Percentiles rank a stretch among this genome's conserved stretches.
Evolutionary conservation across 176 grass and related monocot genomes (phyloP).

Genomic region (Puya raimondii): DNA sequence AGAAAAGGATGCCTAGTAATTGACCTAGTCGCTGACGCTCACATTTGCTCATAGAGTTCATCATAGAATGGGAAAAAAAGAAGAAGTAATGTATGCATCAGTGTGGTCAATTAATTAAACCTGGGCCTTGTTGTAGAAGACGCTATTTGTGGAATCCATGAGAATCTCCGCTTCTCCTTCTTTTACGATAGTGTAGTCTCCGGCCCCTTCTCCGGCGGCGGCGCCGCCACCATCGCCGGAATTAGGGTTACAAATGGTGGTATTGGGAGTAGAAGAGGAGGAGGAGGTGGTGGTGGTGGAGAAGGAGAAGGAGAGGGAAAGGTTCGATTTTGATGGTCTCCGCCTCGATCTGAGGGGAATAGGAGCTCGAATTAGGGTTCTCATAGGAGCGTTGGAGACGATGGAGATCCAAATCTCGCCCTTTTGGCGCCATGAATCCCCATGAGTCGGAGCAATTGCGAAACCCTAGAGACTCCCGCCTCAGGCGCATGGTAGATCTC

Average conservation of each 20-base stretch:
- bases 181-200: constrained; percentile 8
- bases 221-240: no score
- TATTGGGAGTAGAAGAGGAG: no score
- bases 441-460: no score
- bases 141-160: constrained; percentile 21
- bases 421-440: not conserved
- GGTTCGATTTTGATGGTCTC: not conserved
- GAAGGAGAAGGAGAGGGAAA: constrained; percentile 8
- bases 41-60: no score
- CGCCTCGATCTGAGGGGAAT: constrained; percentile 12
- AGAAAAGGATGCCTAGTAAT: no score
- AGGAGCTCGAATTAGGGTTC: constrained; percentile 4
- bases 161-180: constrained; percentile 50
- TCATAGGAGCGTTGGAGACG: constrained; percentile 7
- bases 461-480: not conserved
- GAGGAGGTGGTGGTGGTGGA: constrained; percentile 5
- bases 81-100: no score
- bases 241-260: no score
- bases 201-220: not conserved
- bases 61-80: no score
- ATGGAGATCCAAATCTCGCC: not conserved
- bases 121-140: constrained; percentile 51
- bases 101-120: constrained; percentile 4
- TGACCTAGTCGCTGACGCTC: no score
- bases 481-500: not conserved